These are phyloP conservation scores for Rhexocercosporidium sp. DNA, from an alignment of 2,329 filamentous ascomycete species.

Conservation along the genomic window DNA sequence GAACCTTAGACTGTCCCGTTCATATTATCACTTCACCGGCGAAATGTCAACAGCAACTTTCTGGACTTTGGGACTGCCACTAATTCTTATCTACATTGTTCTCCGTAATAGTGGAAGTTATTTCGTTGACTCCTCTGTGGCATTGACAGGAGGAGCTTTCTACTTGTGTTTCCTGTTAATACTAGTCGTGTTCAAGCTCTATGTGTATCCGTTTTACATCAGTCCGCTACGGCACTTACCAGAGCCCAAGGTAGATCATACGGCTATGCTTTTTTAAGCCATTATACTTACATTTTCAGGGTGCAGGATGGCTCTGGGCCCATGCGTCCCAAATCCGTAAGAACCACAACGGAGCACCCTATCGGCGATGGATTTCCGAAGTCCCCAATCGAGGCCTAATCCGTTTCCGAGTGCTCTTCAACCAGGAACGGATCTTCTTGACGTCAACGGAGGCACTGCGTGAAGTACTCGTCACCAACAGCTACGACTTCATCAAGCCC, in stretches of 20 bases:
- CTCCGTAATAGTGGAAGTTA: neutral
- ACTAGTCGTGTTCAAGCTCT: neutral
- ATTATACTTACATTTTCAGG: neutral
- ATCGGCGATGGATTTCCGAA: neutral
- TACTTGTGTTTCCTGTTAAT: neutral
- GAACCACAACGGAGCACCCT: slow-evolving; percentile 2
- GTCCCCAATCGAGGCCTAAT: slow-evolving; percentile 69
- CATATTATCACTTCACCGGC: neutral
- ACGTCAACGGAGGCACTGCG: slow-evolving; percentile 66
- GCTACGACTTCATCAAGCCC: slow-evolving; percentile 74
- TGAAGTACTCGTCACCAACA: slow-evolving; percentile 72
- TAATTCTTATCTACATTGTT: neutral
- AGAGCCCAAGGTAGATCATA: neutral
- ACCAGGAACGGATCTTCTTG: slow-evolving; percentile 65
- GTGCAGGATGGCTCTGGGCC: slow-evolving; percentile 1
- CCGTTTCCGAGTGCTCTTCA: slow-evolving; percentile 66
- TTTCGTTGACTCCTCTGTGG: neutral
- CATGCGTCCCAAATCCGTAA: neutral
- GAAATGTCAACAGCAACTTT: neutral
- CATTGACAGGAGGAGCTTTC: neutral
- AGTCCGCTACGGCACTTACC: slow-evolving; percentile 6
- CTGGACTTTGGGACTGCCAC: neutral
- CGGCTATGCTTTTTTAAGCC: neutral
- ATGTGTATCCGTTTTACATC: slow-evolving; percentile 4
- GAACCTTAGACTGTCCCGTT: neutral